These are phyloP conservation scores for Botryotinia calthae DNA, from an alignment of 2,329 filamentous ascomycete species.

Conservation along the genomic window DNA sequence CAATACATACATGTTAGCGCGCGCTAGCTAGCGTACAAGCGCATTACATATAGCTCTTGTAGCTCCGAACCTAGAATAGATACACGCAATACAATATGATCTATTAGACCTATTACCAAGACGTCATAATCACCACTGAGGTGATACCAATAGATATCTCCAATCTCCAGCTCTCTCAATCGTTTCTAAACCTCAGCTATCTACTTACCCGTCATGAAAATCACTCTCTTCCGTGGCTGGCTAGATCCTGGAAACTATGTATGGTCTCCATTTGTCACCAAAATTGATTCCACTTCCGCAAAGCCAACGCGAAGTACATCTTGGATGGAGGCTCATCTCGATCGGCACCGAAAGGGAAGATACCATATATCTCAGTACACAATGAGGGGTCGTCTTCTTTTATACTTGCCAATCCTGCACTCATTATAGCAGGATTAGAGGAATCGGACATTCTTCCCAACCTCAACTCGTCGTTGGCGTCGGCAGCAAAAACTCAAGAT, in stretches of 20 bases:
- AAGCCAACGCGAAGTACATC: slow-evolving; percentile 49
- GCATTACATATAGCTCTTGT: neutral
- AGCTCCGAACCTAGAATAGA: neutral
- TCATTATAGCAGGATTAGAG: slow-evolving; percentile 52
- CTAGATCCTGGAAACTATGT: slow-evolving; percentile 44
- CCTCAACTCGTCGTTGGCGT: slow-evolving; percentile 47
- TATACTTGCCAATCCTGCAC: slow-evolving; percentile 49
- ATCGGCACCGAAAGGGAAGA: slow-evolving; percentile 55
- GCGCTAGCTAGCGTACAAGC: neutral
- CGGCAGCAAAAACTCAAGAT: slow-evolving; percentile 47
- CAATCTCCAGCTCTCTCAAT: neutral
- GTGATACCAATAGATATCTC: neutral
- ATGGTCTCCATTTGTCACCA: slow-evolving; percentile 58
- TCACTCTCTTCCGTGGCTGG: slow-evolving; percentile 53
- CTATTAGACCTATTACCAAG: neutral
- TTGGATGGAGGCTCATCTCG: slow-evolving; percentile 45
- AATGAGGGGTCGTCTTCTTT: neutral
- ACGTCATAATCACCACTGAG: neutral
- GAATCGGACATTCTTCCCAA: slow-evolving; percentile 45
- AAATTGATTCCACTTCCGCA: slow-evolving; percentile 59
- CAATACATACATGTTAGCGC: neutral
- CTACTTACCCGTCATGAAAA: neutral
- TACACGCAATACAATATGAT: neutral
- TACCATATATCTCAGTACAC: slow-evolving; percentile 48
- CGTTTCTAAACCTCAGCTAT: neutral